These are phyloP conservation scores for Yamagishiella unicocca DNA, from an alignment of 139 green algal genomes.

Conservation along the genomic window DNA sequence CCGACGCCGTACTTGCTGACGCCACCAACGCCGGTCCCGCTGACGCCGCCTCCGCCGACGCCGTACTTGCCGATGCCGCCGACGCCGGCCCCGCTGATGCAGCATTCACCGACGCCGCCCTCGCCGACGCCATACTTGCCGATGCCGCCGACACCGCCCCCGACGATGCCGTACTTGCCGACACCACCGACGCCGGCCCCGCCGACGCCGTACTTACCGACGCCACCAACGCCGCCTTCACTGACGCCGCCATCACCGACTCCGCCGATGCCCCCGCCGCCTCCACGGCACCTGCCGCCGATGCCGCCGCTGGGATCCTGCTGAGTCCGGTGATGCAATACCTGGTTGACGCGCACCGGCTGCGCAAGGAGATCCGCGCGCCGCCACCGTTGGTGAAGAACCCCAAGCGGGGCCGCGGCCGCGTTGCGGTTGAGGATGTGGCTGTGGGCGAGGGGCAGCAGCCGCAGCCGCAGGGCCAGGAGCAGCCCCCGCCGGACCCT, in stretches of 20 bases:
- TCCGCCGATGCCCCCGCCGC: background rate
- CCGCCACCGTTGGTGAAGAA: background rate
- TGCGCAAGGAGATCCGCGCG: slow-evolving; percentile 35
- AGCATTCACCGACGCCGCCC: background rate
- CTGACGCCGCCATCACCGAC: background rate
- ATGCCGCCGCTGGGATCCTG: background rate
- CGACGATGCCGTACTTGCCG: background rate
- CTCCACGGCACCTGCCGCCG: background rate
- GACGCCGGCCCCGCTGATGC: background rate
- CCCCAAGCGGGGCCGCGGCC: too few species aligned
- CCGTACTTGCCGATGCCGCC: background rate
- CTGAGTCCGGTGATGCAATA: slow-evolving; percentile 39
- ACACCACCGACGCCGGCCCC: background rate
- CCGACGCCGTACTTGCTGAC: too few species aligned
- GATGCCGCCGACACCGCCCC: background rate
- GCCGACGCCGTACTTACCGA: background rate
- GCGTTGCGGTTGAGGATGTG: background rate
- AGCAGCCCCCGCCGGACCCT: background rate
- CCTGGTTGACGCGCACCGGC: slow-evolving; percentile 19
- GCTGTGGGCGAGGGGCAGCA: too few species aligned
- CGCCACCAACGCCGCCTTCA: background rate
- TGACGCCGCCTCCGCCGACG: too few species aligned
- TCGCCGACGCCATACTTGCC: background rate
- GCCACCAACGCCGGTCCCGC: too few species aligned
- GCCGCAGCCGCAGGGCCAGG: background rate